Conservation (phyloP, 2,329 filamentous ascomycete genomes). For the Arachnomyces sp. region DNA sequence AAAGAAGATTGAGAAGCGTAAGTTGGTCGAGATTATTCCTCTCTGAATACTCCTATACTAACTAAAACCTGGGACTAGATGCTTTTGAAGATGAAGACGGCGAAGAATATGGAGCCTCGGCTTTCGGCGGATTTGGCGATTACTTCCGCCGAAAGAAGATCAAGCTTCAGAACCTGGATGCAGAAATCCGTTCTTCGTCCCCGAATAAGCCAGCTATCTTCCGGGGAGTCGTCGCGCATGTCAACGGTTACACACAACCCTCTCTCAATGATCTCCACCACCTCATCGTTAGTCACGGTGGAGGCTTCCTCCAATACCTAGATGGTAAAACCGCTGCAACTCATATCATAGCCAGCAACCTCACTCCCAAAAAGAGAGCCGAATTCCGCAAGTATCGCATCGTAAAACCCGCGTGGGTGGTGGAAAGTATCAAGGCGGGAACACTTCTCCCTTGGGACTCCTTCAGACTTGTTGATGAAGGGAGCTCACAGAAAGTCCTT, state of each 20-base stretch:
- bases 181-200: constrained; percentile 63
- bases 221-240: constrained; percentile 79
- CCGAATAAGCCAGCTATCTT: constrained; percentile 75
- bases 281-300: constrained; percentile 87
- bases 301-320: constrained; percentile 87
- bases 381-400: constrained; percentile 85
- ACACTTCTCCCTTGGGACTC: constrained; percentile 76
- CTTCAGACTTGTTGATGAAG: constrained; percentile 80
- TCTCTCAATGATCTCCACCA: constrained; percentile 81
- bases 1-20: constrained; percentile 56
- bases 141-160: constrained; percentile 96
- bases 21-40: constrained; percentile 10
- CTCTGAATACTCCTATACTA: neutral
- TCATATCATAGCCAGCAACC: constrained; percentile 83
- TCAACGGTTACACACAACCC: constrained; percentile 94
- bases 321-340: constrained; percentile 92
- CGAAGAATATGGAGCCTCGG: constrained; percentile 82
- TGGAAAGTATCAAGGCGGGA: constrained; percentile 77
- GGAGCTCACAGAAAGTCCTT: constrained; percentile 71
- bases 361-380: constrained; percentile 86
- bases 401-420: constrained; percentile 90
- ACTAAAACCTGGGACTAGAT: constrained; percentile 36
- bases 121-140: constrained; percentile 81
- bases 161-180: constrained; percentile 92
- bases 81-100: constrained; percentile 73